phyloP scores from a whole-genome alignment of 1,284 basidiomycete genomes.

The Malassezia furfur region DNA sequence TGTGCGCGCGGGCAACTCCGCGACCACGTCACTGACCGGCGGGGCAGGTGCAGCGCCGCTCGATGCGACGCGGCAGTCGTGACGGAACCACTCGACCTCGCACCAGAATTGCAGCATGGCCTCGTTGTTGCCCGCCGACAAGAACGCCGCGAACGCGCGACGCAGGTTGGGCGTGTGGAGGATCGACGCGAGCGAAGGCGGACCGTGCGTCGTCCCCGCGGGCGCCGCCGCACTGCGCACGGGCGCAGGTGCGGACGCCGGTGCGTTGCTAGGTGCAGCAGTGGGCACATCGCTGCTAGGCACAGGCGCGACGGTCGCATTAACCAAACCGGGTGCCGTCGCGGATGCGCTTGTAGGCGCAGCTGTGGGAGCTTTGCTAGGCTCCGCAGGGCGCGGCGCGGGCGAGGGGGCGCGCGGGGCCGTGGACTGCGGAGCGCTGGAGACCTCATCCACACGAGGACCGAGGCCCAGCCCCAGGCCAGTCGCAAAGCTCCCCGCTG shows the following conservation, averaged over 20 bases:
- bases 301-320: neutral
- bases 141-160: conserved; percentile 5
- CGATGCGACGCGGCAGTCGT: conserved; percentile 13
- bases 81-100: conserved; percentile 17
- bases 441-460: neutral
- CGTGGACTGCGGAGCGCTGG: neutral
- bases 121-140: neutral
- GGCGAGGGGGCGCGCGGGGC: neutral
- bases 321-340: neutral
- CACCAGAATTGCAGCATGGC: conserved; percentile 10
- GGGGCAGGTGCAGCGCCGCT: neutral
- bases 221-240: neutral
- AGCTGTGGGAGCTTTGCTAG: no score
- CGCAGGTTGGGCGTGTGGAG: conserved; percentile 2
- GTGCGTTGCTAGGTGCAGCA: neutral
- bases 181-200: neutral
- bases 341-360: neutral
- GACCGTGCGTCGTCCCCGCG: neutral
- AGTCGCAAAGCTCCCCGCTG: neutral
- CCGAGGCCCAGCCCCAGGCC: neutral
- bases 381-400: neutral
- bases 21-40: neutral
- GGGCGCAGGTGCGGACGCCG: neutral
- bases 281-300: neutral
- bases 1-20: neutral